Conservation (phyloP, 441 rosid species). For the Populus hybrid region DNA sequence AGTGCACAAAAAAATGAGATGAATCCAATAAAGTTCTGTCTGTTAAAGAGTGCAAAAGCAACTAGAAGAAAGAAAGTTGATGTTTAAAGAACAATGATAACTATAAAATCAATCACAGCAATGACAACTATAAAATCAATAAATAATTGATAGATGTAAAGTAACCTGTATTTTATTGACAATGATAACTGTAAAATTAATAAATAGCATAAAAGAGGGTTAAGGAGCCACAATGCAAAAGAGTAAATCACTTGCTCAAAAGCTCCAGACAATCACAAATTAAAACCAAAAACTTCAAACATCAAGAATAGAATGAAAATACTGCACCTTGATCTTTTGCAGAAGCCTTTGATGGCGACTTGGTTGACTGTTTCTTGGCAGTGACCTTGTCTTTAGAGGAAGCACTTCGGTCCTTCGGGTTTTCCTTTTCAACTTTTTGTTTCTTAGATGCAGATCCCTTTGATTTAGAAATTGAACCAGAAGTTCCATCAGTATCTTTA, state of each 20-base stretch:
- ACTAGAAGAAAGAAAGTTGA: no score
- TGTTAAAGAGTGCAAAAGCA: no score
- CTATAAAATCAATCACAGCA: neutral
- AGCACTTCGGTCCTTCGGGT: constrained; percentile 25
- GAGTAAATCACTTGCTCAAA: neutral
- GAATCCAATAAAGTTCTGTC: no score
- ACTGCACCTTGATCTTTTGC: constrained; percentile 58
- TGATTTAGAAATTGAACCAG: constrained; percentile 35
- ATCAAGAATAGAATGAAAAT: neutral
- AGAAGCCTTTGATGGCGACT: constrained; percentile 45
- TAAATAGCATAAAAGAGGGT: neutral
- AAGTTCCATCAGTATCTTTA: constrained; percentile 26
- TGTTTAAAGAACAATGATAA: no score
- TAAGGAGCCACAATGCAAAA: neutral
- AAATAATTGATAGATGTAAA: no score
- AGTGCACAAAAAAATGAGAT: no score
- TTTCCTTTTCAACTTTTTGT: constrained; percentile 52
- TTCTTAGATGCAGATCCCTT: constrained; percentile 48
- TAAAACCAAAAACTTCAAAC: constrained; percentile 5
- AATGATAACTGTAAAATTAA: neutral
- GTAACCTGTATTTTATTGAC: neutral
- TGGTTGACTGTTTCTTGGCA: constrained; percentile 54
- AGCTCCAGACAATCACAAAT: neutral
- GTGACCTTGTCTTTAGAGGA: constrained; percentile 44
- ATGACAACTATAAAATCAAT: no score